Conservation (phyloP, 495 filamentous ascomycete genomes). For the Neurospora sp. region DNA sequence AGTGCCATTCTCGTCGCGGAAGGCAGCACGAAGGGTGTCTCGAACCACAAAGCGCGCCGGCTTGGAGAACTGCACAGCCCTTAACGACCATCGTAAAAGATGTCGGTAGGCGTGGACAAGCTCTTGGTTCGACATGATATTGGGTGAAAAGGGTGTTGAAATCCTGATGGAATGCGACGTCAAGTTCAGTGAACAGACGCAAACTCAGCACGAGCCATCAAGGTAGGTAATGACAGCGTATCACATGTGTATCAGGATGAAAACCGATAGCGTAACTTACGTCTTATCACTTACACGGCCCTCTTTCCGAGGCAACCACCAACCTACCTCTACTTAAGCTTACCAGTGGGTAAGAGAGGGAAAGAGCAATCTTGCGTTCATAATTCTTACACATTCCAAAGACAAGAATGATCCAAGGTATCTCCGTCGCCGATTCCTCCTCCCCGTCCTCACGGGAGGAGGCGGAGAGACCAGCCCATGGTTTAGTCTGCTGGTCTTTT, state of each 20-base stretch:
- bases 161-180: background rate
- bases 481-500: background rate
- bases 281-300: background rate
- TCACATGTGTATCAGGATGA: background rate
- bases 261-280: background rate
- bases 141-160: background rate
- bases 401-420: slow-evolving; percentile 8
- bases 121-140: slow-evolving; percentile 23
- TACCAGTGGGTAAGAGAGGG: background rate
- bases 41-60: slow-evolving; percentile 61
- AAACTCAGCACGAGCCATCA: background rate
- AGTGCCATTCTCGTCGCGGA: slow-evolving; percentile 47
- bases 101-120: slow-evolving; percentile 70
- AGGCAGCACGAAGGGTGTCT: slow-evolving; percentile 56
- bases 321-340: background rate
- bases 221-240: background rate
- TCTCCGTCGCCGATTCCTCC: background rate
- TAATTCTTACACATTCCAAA: background rate
- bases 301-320: background rate
- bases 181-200: background rate
- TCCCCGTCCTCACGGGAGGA: background rate
- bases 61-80: slow-evolving; percentile 68
- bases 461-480: background rate
- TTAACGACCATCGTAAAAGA: slow-evolving; percentile 62
- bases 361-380: background rate